Evolutionary conservation across 2,329 filamentous ascomycete species (phyloP).

Genomic region (Mycosphaerelloides madeirae): DNA sequence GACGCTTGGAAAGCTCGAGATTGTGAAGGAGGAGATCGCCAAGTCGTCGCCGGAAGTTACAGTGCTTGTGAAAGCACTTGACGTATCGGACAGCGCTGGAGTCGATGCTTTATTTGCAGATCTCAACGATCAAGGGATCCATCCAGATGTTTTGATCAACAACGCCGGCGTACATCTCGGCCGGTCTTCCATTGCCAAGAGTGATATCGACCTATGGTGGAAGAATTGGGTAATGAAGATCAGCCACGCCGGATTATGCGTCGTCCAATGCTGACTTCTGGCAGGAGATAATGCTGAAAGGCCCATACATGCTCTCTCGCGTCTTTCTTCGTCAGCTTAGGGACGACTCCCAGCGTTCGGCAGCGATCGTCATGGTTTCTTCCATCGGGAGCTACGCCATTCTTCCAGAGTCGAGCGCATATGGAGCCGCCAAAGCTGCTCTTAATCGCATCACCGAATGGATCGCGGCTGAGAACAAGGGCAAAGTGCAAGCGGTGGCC

Average conservation of each 20-base stretch:
- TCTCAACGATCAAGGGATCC: neutral
- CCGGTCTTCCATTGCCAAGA: conserved; percentile 17
- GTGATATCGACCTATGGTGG: conserved; percentile 37
- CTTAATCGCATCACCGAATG: conserved; percentile 44
- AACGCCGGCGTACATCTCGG: conserved; percentile 29
- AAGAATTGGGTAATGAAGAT: too few species aligned
- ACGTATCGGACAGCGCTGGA: too few species aligned
- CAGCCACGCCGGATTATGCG: too few species aligned
- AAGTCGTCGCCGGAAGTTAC: too few species aligned
- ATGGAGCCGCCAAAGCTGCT: conserved; percentile 45
- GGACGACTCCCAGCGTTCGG: neutral
- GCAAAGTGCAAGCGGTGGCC: conserved; percentile 39
- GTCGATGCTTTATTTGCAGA: neutral
- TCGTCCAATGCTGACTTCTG: conserved; percentile 23
- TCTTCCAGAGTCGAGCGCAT: conserved; percentile 33
- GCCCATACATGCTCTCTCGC: conserved; percentile 29
- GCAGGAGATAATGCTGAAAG: conserved; percentile 48
- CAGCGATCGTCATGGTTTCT: conserved; percentile 40
- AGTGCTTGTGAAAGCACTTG: too few species aligned
- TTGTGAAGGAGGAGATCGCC: too few species aligned
- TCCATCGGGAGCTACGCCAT: conserved; percentile 36
- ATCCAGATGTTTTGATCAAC: conserved; percentile 29
- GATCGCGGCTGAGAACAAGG: conserved; percentile 36
- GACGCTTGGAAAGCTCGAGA: too few species aligned
- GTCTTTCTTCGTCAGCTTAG: neutral